These are phyloP conservation scores for Epichloe coenophiala DNA, from an alignment of 2,329 filamentous ascomycete species.

Conservation along the genomic window DNA sequence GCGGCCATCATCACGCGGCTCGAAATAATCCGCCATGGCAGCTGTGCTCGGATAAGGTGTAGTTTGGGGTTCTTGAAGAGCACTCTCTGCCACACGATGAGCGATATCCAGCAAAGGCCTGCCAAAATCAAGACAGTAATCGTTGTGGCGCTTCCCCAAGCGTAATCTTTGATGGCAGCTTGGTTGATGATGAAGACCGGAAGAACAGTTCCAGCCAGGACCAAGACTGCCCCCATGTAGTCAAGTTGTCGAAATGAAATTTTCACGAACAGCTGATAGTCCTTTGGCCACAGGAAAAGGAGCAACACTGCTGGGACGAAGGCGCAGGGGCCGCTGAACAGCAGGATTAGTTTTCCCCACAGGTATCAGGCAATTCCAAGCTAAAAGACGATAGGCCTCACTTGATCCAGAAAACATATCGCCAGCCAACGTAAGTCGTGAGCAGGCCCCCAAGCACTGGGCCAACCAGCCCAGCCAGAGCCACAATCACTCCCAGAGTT, in stretches of 20 bases:
- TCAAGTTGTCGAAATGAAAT: conserved; percentile 37
- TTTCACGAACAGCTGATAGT: conserved; percentile 24
- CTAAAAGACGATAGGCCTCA: conserved; percentile 13
- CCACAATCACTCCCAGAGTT: conserved; percentile 35
- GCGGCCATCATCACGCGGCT: conserved; percentile 10
- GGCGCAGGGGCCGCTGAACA: conserved; percentile 34
- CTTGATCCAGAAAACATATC: conserved; percentile 49
- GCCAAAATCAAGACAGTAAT: conserved; percentile 8
- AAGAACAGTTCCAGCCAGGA: conserved; percentile 9
- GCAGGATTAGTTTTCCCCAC: neutral
- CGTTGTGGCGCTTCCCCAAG: conserved; percentile 10
- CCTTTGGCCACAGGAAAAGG: conserved; percentile 33
- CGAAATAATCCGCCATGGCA: conserved; percentile 9
- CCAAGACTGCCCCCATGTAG: conserved; percentile 30
- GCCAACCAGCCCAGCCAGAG: conserved; percentile 35
- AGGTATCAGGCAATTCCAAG: no score
- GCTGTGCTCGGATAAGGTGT: conserved; percentile 7
- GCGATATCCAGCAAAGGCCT: conserved; percentile 9
- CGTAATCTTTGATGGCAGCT: conserved; percentile 9
- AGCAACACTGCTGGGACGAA: conserved; percentile 31
- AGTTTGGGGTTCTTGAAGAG: conserved; percentile 6
- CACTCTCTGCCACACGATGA: conserved; percentile 10
- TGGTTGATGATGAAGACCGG: conserved; percentile 13
- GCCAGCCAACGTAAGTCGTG: conserved; percentile 35
- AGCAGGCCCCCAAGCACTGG: conserved; percentile 41